These are phyloP conservation scores for Parathielavia appendiculata DNA, from an alignment of 495 filamentous ascomycete genomes.

Conservation along the genomic window DNA sequence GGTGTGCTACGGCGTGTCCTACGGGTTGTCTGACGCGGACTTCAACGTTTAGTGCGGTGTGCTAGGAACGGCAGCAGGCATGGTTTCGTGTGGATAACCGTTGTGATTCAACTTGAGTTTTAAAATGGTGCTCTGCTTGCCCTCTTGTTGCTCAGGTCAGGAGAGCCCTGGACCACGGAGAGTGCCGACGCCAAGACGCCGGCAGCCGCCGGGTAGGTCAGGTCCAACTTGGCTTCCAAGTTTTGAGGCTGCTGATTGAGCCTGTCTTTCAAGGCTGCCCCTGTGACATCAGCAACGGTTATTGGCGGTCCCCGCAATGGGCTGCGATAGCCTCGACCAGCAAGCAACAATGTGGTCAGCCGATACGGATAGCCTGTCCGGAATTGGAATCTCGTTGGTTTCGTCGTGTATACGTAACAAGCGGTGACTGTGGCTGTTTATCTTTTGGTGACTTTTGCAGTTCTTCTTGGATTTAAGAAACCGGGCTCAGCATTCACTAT, in stretches of 20 bases:
- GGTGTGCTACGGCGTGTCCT: conserved; percentile 38
- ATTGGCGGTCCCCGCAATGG: conserved; percentile 18
- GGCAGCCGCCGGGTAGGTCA: conserved; percentile 4
- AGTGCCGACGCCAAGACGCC: conserved; percentile 19
- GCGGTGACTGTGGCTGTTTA: conserved; percentile 17
- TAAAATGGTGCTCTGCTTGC: no score
- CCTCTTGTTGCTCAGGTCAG: no score
- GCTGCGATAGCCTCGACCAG: conserved; percentile 5
- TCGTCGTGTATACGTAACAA: conserved; percentile 2
- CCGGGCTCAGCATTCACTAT: no score
- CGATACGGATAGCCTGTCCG: conserved; percentile 16
- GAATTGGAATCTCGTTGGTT: conserved; percentile 2
- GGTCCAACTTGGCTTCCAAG: neutral
- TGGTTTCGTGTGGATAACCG: neutral
- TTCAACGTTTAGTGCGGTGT: conserved; percentile 26
- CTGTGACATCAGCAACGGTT: conserved; percentile 30
- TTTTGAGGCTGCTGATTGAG: conserved; percentile 5
- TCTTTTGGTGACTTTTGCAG: neutral
- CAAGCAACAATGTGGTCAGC: conserved; percentile 1
- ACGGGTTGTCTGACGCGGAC: conserved; percentile 35
- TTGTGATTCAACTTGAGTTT: no score
- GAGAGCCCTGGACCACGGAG: conserved; percentile 2
- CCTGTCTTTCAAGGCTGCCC: conserved; percentile 7
- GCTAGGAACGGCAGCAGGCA: neutral
- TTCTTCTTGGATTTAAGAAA: neutral